Conservation (phyloP, 768 basidiomycete species). For the Boletus insuetus region DNA sequence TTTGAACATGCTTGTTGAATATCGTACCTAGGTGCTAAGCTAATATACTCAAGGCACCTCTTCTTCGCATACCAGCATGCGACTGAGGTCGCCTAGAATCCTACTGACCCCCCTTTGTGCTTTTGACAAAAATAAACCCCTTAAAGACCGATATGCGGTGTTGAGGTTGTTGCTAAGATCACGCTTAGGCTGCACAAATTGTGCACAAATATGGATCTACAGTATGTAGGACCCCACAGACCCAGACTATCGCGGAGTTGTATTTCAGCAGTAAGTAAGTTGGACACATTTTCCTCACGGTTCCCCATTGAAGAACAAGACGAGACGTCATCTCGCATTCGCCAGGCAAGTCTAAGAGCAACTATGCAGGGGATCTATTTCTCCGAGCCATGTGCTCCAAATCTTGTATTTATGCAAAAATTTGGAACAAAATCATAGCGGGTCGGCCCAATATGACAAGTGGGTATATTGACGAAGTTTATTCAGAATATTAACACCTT, state of each 20-base stretch:
- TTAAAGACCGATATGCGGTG: no score
- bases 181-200: no score
- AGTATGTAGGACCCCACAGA: constrained; percentile 7
- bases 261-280: background rate
- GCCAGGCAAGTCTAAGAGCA: background rate
- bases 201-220: constrained; percentile 1
- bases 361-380: background rate
- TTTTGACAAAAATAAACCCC: no score
- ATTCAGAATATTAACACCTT: background rate
- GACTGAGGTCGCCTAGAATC: no score
- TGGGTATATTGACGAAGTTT: background rate
- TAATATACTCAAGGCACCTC: no score
- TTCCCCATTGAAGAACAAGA: background rate
- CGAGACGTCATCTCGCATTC: background rate
- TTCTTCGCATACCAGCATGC: no score
- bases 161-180: no score
- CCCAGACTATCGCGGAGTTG: constrained; percentile 1
- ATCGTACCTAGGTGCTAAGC: no score
- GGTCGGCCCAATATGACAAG: background rate
- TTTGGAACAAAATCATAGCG: background rate
- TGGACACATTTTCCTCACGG: background rate
- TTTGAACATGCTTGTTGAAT: no score
- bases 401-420: background rate
- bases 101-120: no score
- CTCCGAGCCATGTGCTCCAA: background rate